Evolutionary conservation across 1,139 yeast genomes (phyloP), one percentile per base, ranked within the genome.

Genomic region (Suhomyces bolitotheri): DNA sequence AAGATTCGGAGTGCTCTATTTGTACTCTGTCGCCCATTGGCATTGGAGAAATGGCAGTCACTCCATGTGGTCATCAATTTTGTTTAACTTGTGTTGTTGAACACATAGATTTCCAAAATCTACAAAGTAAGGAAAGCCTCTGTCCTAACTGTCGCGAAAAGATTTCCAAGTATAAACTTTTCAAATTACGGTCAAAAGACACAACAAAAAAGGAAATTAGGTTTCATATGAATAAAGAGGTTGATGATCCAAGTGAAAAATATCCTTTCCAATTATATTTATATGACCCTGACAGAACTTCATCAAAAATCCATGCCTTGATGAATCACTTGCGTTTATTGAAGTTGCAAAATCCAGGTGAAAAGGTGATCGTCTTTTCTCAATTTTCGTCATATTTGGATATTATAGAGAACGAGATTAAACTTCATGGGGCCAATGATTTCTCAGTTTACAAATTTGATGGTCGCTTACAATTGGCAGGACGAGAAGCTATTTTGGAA

Each of bases 351-450:
- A 66, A 71, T 22, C 77, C 85, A 4, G 77, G 76, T 16, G 87
- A 82, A 41, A 90, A 83, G 50, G 79, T 85, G 4, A 89, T 92
- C 34, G 92, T 92, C 0, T 90, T 92, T 55, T 88, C 97, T 1
- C 97, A 90, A 51, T 92, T 92, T 51, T 84, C 96, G 0, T 75
- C 89, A 1, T 90, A 80, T 50, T 59, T 92, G 41, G 96, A 88
- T 55, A 66, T 88, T 7, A 77, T 92, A 36, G 83, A 85, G 46
- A 56, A 56, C 15, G 95, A 83, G 47, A 58, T 92, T 5, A 60
- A 56, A 21, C 44, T 56, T 47, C 77, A 65, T 37, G 62, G 64
- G 10, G 59, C 50, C 2, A 54, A 66, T 12, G 76, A 75, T 7
- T 73, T 82, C 46, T 56, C 56, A 0, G 70, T 76, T 2, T 69